These are phyloP conservation scores for Hypoxylon lienhwacheense DNA, from an alignment of 495 filamentous ascomycete genomes.

Conservation along the genomic window DNA sequence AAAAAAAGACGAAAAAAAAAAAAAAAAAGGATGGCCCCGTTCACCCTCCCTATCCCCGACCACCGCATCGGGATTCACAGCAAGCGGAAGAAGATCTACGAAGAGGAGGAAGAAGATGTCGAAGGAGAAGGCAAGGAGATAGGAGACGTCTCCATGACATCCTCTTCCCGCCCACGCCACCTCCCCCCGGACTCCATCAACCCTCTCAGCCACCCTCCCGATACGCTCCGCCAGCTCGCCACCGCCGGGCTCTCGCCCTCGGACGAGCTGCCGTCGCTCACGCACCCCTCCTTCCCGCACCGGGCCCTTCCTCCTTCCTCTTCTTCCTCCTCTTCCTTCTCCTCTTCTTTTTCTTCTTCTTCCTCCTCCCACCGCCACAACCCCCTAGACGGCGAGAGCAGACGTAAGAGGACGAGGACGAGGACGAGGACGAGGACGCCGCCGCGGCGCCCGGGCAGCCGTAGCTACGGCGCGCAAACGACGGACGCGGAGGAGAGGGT, in stretches of 20 bases:
- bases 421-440: background rate
- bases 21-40: slow-evolving; percentile 24
- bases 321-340: too few relatives aligned
- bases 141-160: slow-evolving; percentile 1
- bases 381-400: too few relatives aligned
- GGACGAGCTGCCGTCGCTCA: slow-evolving; percentile 41
- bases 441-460: too few relatives aligned
- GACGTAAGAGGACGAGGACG: too few relatives aligned
- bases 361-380: too few relatives aligned
- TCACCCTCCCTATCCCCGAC: slow-evolving; percentile 32
- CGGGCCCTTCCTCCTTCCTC: slow-evolving; percentile 35
- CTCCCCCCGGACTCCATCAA: slow-evolving; percentile 46
- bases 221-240: slow-evolving; percentile 45
- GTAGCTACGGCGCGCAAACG: too few relatives aligned
- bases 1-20: background rate
- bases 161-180: slow-evolving; percentile 15
- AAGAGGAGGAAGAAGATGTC: background rate
- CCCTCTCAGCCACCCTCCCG: slow-evolving; percentile 48
- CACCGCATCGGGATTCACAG: slow-evolving; percentile 32
- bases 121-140: slow-evolving; percentile 7
- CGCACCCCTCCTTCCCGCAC: slow-evolving; percentile 48
- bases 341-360: too few relatives aligned
- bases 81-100: slow-evolving; percentile 12
- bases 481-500: too few relatives aligned
- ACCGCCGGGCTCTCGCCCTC: slow-evolving; percentile 42